Percentiles rank a stretch among this genome's conserved stretches.
Evolutionary conservation across 768 basidiomycete genomes (phyloP).

Genomic region (Trametes cinnabarina): DNA sequence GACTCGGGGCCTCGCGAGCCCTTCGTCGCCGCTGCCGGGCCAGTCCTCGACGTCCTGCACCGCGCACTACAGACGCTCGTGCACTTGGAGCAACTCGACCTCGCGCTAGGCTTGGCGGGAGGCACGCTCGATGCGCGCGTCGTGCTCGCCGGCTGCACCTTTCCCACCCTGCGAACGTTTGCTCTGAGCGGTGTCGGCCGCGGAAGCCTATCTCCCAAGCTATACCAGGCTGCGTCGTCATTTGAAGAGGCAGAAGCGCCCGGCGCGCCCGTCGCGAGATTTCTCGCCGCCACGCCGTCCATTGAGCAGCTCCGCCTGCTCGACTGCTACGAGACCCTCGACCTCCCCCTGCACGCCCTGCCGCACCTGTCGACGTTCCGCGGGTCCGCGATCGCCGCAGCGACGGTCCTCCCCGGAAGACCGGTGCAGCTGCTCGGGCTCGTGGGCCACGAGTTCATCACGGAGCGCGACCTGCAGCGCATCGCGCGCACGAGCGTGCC

Average conservation of each 20-base stretch:
- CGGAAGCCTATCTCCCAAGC: constrained; percentile 38
- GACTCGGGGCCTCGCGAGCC: constrained; percentile 32
- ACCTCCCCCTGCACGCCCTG: constrained; percentile 43
- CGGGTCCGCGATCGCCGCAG: constrained; percentile 58
- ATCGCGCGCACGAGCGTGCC: constrained; percentile 50
- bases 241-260: constrained; percentile 25
- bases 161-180: constrained; percentile 32
- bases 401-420: constrained; percentile 57
- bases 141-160: constrained; percentile 25
- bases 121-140: constrained; percentile 31
- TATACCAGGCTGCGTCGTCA: constrained; percentile 9
- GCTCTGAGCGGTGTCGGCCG: constrained; percentile 34
- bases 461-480: constrained; percentile 47
- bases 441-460: constrained; percentile 55
- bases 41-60: constrained; percentile 30
- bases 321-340: constrained; percentile 41
- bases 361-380: constrained; percentile 54
- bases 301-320: constrained; percentile 45
- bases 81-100: constrained; percentile 53
- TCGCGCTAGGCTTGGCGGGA: constrained; percentile 50
- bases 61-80: constrained; percentile 41
- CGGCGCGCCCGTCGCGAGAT: constrained; percentile 29
- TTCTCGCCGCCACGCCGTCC: constrained; percentile 41
- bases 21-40: constrained; percentile 24
- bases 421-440: constrained; percentile 57